A percentile compares a stretch with the other conserved stretches of the same genome.
Conservation (phyloP, 2,329 filamentous ascomycete genomes). For the Colletotrichum spinosum region DNA sequence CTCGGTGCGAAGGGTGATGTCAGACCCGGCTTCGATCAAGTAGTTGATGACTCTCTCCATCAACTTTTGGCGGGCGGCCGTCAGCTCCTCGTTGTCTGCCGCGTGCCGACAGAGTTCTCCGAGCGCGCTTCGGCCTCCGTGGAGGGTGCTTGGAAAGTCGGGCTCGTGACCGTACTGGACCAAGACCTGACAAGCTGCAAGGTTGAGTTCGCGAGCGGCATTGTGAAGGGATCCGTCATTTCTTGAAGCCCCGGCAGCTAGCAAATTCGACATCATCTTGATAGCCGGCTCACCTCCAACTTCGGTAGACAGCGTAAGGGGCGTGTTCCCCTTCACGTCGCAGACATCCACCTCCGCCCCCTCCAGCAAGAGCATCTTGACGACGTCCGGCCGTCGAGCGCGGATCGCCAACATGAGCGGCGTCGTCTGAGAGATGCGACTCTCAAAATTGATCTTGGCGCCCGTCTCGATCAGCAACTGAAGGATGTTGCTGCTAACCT, state of each 20-base stretch:
- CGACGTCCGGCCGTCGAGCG: conserved; percentile 66
- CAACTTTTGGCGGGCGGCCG: conserved; percentile 59
- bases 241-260: conserved; percentile 65
- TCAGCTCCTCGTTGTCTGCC: conserved; percentile 58
- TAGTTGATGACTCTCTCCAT: conserved; percentile 69
- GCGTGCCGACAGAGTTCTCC: conserved; percentile 72
- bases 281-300: conserved; percentile 65
- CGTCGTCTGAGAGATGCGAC: conserved; percentile 63
- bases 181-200: conserved; percentile 66
- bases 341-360: conserved; percentile 70
- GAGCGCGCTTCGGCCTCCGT: conserved; percentile 72
- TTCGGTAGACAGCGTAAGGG: conserved; percentile 69
- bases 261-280: conserved; percentile 65
- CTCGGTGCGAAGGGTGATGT: conserved; percentile 65
- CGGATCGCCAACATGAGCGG: conserved; percentile 71
- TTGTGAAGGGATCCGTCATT: conserved; percentile 78
- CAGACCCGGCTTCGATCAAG: conserved; percentile 67
- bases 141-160: conserved; percentile 72
- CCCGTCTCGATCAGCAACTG: conserved; percentile 64
- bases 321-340: conserved; percentile 68
- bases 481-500: conserved; percentile 69
- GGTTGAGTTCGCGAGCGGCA: conserved; percentile 69
- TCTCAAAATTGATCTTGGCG: conserved; percentile 69
- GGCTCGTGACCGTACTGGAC: conserved; percentile 70
- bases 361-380: conserved; percentile 65